These are phyloP conservation scores for Cyclotella kingstonii DNA, from an alignment of 108 stramenopile genomes.

Conservation along the genomic window DNA sequence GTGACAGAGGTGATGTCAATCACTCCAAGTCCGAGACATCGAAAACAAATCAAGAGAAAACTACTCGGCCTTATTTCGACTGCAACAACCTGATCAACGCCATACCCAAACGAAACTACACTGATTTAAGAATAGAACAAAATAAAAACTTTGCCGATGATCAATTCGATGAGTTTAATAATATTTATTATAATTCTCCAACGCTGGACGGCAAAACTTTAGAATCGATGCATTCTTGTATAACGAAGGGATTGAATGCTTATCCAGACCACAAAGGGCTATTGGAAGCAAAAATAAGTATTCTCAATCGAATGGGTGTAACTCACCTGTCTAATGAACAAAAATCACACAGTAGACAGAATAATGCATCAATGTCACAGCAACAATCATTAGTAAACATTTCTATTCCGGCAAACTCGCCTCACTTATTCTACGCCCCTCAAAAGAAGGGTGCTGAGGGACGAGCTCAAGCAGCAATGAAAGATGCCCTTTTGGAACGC, in stretches of 20 bases:
- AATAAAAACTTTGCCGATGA: slow-evolving; percentile 34
- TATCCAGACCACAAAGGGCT: slow-evolving; percentile 35
- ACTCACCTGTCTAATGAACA: neutral
- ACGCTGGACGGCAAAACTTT: neutral
- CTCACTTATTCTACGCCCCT: neutral
- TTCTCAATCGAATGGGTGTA: slow-evolving; percentile 1
- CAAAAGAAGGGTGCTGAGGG: slow-evolving; percentile 16
- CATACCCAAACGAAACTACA: slow-evolving; percentile 24
- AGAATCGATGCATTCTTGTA: slow-evolving; percentile 7
- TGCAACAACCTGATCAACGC: neutral
- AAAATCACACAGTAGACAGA: neutral
- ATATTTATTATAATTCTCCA: slow-evolving; percentile 1
- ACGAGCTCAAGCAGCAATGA: slow-evolving; percentile 38
- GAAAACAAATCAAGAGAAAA: neutral
- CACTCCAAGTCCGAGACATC: neutral
- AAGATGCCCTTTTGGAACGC: slow-evolving; percentile 39
- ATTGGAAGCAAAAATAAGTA: slow-evolving; percentile 5
- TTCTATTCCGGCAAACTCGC: neutral
- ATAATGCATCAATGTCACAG: neutral
- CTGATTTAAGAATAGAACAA: slow-evolving; percentile 35
- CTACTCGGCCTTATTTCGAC: neutral
- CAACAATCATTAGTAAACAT: neutral
- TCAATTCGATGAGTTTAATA: slow-evolving; percentile 4
- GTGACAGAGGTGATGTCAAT: neutral
- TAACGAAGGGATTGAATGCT: slow-evolving; percentile 32